These are phyloP conservation scores for Annulohypoxylon stygium DNA, from an alignment of 495 filamentous ascomycete species.

Conservation along the genomic window DNA sequence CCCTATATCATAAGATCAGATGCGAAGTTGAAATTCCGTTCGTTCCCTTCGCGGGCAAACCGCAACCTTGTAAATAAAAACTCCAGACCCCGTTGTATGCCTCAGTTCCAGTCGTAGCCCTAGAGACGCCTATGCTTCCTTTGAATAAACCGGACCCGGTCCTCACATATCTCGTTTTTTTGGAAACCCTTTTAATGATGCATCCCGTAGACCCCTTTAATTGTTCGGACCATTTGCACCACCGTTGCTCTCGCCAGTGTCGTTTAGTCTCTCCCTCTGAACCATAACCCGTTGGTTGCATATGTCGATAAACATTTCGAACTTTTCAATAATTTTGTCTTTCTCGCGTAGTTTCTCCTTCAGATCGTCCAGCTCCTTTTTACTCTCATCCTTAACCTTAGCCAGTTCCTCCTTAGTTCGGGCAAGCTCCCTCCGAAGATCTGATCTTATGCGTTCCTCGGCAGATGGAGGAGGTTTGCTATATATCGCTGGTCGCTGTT, in stretches of 20 bases:
- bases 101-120: constrained; percentile 39
- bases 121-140: constrained; percentile 47
- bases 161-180: constrained; percentile 40
- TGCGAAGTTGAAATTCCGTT: constrained; percentile 35
- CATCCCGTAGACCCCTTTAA: constrained; percentile 26
- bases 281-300: constrained; percentile 70
- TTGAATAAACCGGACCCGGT: constrained; percentile 37
- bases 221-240: constrained; percentile 44
- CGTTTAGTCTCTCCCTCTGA: constrained; percentile 58
- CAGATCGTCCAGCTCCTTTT: constrained; percentile 64
- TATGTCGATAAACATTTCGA: constrained; percentile 72
- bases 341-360: constrained; percentile 63
- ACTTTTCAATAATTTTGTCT: constrained; percentile 67
- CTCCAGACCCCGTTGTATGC: constrained; percentile 45
- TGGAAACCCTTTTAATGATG: constrained; percentile 36
- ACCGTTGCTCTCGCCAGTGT: constrained; percentile 41
- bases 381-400: constrained; percentile 59
- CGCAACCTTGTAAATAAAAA: constrained; percentile 40
- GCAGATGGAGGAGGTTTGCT: constrained; percentile 67
- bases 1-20: constrained; percentile 32
- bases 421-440: constrained; percentile 65
- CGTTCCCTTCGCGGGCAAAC: constrained; percentile 22
- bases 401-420: constrained; percentile 63
- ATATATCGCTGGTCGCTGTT: constrained; percentile 67
- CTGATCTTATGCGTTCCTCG: constrained; percentile 67